phyloP scores from a whole-genome alignment of 2,329 filamentous ascomycete species.

The Bretziella fagacearum region DNA sequence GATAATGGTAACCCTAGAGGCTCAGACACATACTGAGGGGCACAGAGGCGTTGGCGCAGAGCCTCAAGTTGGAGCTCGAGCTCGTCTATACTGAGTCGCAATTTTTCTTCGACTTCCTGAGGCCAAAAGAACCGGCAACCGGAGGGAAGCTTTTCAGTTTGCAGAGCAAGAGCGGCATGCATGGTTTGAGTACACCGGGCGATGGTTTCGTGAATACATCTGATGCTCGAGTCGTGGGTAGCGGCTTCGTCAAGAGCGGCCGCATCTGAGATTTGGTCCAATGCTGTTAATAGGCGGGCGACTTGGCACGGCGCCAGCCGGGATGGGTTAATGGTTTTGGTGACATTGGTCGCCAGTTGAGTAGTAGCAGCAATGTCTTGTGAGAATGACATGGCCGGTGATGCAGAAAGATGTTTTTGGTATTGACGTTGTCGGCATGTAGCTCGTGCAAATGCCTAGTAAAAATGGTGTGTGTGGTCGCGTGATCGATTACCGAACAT shows the following conservation, averaged over 20 bases:
- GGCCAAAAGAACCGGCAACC: constrained; percentile 13
- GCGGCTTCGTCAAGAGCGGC: constrained; percentile 6
- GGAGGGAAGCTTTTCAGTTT: constrained; percentile 5
- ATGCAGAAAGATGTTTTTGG: not conserved
- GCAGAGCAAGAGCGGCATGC: not conserved
- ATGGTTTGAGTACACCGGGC: constrained; percentile 7
- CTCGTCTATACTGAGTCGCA: constrained; percentile 4
- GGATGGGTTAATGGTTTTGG: constrained; percentile 10
- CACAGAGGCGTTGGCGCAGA: constrained; percentile 3
- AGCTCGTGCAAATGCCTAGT: not conserved
- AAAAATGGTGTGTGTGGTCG: not conserved
- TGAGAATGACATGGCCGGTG: constrained; percentile 8
- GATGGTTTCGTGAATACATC: constrained; percentile 6
- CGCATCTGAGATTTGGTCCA: constrained; percentile 9
- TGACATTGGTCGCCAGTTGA: constrained; percentile 10
- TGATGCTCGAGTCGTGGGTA: constrained; percentile 2
- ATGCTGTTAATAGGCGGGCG: constrained; percentile 7
- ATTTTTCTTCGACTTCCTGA: constrained; percentile 6
- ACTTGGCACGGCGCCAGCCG: constrained; percentile 10
- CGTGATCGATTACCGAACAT: constrained; percentile 2
- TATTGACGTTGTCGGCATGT: not conserved
- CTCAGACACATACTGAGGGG: constrained; percentile 1
- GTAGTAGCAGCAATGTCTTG: constrained; percentile 9
- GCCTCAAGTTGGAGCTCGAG: constrained; percentile 2
- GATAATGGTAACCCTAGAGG: not conserved